Conservation (phyloP, 441 rosid genomes). For the Gossypium gossypioides region DNA sequence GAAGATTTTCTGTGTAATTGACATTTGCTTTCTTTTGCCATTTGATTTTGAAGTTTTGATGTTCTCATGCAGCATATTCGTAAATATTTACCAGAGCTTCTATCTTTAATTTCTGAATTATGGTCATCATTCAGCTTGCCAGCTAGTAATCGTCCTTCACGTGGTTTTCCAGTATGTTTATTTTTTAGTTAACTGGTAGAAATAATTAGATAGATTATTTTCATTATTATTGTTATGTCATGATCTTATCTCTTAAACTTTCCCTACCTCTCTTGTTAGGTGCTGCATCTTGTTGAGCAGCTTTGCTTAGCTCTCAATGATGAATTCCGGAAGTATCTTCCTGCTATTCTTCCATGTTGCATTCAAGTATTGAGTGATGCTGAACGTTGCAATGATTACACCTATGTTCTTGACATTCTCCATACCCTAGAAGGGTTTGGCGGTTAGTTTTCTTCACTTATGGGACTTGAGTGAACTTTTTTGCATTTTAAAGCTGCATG, state of each 20-base stretch:
- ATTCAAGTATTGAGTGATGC: conserved; percentile 97
- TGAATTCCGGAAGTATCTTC: conserved; percentile 92
- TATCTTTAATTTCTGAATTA: conserved; percentile 75
- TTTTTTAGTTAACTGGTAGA: neutral
- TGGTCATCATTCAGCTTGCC: conserved; percentile 97
- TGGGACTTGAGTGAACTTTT: neutral
- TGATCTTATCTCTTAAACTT: conserved; percentile 15
- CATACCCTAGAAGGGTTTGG: conserved; percentile 97
- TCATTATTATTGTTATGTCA: conserved; percentile 5
- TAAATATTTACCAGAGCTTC: conserved; percentile 82
- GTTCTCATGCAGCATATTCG: conserved; percentile 82
- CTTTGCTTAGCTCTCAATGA: conserved; percentile 98
- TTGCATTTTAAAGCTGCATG: neutral
- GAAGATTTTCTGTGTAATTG: conserved; percentile 4
- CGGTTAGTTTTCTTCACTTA: conserved; percentile 56
- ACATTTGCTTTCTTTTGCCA: conserved; percentile 8
- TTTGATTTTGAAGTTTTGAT: conserved; percentile 18
- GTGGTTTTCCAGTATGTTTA: conserved; percentile 70
- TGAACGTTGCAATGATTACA: conserved; percentile 82
- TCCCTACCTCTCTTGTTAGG: conserved; percentile 36
- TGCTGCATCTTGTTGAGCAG: conserved; percentile 94
- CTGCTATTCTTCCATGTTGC: conserved; percentile 91
- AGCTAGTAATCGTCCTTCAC: conserved; percentile 59
- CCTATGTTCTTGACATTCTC: conserved; percentile 81
- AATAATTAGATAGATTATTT: conserved; percentile 11